Base-by-base conservation (phyloP, 2,329 filamentous ascomycete species). In the Apiospora malaysiana region DNA sequence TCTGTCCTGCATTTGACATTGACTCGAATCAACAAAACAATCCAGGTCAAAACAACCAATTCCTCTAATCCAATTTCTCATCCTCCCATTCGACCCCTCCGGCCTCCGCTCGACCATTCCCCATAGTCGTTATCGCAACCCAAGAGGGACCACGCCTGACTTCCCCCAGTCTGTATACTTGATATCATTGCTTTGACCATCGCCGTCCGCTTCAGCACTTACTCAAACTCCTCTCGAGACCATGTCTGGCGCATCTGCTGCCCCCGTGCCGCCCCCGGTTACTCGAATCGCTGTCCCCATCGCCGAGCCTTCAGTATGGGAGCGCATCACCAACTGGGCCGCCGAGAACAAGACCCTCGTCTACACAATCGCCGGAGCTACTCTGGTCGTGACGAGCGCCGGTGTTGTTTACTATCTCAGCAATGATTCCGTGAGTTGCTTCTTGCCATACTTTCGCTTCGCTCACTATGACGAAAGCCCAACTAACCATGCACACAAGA, bases 321-420 rank as follows among this genome's bases (percentile, higher is more conserved):
- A 97, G 82, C 92, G 95, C 78, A 86, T 98, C 83, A 92, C 94
- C 75, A 91, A 87, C 79, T 99, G 96, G 95, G 94, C 93, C 18
- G 93, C 94, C 2, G 95, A 98, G 81, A 95, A 99, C 85, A 98
- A 98, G 86, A 93, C 94, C 66, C 89, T 95, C 70, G 95, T 97
- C 74, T 99, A 98, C 84, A 98, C 96, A 76, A 94, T 98, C 83
- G 96, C 95, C 70, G 96, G 96, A 78, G 93, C 97, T 72, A 95
- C 95, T 69, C 89, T 97, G 66, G 94, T 98, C 59, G 93, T 97
- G 70, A 96, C 94, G 18, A 94, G 93, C 73, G 95, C 95, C 45
- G 95, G 96, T 76, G 93, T 94, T 59, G 92, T 97, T 79, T 99
- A 98, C 86, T 98, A 98, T 83, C 86, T 97, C 76, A 92, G 85